Conservation (phyloP, 192 early-diverging fungal genomes). For the Podila minutissima region DNA sequence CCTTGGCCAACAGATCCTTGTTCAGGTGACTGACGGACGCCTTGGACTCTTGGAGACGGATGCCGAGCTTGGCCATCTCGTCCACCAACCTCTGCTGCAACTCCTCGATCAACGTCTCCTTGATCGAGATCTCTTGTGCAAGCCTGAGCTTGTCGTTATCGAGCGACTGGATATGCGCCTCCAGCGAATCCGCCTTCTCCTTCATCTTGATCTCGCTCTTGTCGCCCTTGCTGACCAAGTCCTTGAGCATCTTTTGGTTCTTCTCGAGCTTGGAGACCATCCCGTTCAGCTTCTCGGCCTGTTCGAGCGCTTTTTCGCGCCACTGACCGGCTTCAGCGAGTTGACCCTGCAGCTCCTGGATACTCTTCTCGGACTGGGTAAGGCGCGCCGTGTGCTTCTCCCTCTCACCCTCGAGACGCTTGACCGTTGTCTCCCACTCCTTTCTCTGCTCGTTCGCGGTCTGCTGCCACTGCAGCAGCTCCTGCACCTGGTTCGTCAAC, state of each 20-base stretch:
- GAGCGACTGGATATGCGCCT: constrained; percentile 11
- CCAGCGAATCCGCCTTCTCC: not conserved
- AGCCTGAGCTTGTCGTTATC: constrained; percentile 1
- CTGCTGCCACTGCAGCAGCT: constrained; percentile 5
- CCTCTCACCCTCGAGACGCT: not conserved
- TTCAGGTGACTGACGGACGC: not conserved
- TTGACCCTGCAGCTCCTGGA: not conserved
- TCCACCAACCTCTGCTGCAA: not conserved
- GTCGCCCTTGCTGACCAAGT: not conserved
- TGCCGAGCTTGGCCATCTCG: not conserved
- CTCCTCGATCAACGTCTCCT: constrained; percentile 4
- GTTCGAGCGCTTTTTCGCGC: not conserved
- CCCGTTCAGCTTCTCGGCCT: not conserved
- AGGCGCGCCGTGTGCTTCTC: not conserved
- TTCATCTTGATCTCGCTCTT: not conserved
- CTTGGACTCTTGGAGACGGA: not conserved
- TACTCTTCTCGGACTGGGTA: not conserved
- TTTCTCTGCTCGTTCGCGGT: not conserved
- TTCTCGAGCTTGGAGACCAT: constrained; percentile 9
- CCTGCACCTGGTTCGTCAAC: not conserved
- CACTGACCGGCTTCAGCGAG: not conserved
- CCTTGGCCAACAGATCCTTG: constrained; percentile 1
- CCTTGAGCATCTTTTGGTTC: not conserved
- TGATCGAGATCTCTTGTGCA: not conserved
- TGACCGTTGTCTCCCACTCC: too few relatives aligned